These are phyloP conservation scores for Abrus precatorius DNA, from an alignment of 306 rosid genomes.

Conservation along the genomic window DNA sequence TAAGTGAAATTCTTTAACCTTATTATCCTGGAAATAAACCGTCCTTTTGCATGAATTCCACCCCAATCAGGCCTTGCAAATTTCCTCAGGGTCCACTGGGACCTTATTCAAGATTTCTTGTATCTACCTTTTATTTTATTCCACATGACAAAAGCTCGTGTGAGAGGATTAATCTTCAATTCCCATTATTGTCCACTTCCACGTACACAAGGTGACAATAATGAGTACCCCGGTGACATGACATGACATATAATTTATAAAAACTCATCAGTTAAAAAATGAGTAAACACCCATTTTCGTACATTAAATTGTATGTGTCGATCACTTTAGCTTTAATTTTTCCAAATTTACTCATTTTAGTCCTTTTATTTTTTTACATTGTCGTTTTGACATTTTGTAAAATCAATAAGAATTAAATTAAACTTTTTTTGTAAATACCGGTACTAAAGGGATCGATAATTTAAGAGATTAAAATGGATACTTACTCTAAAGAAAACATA, in stretches of 20 bases:
- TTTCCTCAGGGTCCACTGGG: slow-evolving; percentile 24
- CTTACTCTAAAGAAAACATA: neutral
- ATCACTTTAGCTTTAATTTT: too few relatives aligned
- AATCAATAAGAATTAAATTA: too few relatives aligned
- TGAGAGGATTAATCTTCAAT: too few relatives aligned
- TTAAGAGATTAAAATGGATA: too few relatives aligned
- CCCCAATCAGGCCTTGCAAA: neutral
- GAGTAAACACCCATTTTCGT: too few relatives aligned
- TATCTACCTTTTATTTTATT: neutral
- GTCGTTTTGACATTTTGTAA: too few relatives aligned
- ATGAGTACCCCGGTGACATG: neutral
- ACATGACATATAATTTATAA: neutral
- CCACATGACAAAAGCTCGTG: neutral
- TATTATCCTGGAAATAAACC: neutral
- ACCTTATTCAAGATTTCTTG: neutral
- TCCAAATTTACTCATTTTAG: too few relatives aligned
- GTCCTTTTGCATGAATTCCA: slow-evolving; percentile 16
- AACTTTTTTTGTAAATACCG: too few relatives aligned
- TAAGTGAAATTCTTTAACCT: slow-evolving; percentile 22
- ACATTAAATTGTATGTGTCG: too few relatives aligned
- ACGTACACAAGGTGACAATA: slow-evolving; percentile 21
- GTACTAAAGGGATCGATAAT: too few relatives aligned
- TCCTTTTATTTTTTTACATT: too few relatives aligned
- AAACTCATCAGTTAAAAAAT: neutral
- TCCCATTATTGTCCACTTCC: neutral